phyloP scores from a whole-genome alignment of 2,329 filamentous ascomycete species.

The Aspergillus sp. region DNA sequence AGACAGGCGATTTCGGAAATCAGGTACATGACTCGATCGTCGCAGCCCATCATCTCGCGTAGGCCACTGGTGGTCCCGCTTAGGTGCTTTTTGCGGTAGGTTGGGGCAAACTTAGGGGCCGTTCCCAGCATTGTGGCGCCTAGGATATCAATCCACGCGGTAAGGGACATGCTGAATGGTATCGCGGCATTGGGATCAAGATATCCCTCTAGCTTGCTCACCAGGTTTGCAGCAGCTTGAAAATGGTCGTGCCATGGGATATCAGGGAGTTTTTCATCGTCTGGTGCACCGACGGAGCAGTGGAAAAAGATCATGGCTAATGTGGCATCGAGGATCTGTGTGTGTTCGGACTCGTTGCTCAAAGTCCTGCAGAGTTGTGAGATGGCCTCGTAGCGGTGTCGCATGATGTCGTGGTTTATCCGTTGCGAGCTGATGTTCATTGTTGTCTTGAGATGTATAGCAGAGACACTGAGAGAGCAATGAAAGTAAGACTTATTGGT shows the following conservation, averaged over 20 bases:
- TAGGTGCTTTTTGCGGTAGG: constrained; percentile 86
- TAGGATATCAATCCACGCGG: constrained; percentile 93
- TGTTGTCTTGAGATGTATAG: no score
- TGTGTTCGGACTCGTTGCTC: no score
- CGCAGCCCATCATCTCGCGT: constrained; percentile 90
- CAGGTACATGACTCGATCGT: constrained; percentile 94
- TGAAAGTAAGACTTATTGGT: no score
- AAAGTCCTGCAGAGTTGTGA: no score
- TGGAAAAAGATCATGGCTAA: constrained; percentile 96
- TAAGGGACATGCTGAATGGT: constrained; percentile 71
- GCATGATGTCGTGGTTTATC: no score
- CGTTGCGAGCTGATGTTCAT: no score
- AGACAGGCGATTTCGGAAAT: constrained; percentile 96
- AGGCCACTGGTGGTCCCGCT: constrained; percentile 61
- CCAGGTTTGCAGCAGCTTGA: constrained; percentile 74
- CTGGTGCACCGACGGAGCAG: constrained; percentile 75
- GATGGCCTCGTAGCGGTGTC: no score
- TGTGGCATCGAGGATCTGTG: constrained; percentile 80
- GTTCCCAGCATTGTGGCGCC: constrained; percentile 84
- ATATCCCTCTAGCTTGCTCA: constrained; percentile 53
- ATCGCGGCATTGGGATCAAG: no score
- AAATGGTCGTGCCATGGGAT: constrained; percentile 97
- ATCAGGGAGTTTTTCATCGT: constrained; percentile 76
- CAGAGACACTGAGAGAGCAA: no score
- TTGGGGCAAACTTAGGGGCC: constrained; percentile 80